Evolutionary conservation across 148 eudicot genomes (phyloP).

Genomic region (Amaranthus cruentus): DNA sequence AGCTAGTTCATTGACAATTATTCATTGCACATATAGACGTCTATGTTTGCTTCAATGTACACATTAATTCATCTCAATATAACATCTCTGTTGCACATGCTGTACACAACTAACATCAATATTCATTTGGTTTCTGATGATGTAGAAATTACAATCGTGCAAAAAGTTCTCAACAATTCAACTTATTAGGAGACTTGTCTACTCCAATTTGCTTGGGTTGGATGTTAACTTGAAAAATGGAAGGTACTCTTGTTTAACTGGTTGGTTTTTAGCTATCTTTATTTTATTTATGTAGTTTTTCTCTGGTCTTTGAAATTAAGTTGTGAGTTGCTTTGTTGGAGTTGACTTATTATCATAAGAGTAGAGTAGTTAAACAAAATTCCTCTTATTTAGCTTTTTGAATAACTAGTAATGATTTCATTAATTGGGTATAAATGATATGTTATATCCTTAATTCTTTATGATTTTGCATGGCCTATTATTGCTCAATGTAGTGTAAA

Average conservation of each 20-base stretch:
- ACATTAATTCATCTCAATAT: neutral
- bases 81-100: neutral
- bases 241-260: slow-evolving; percentile 39
- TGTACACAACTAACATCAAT: neutral
- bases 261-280: neutral
- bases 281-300: neutral
- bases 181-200: slow-evolving; percentile 62
- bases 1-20: slow-evolving; percentile 6
- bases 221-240: slow-evolving; percentile 78
- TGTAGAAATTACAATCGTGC: slow-evolving; percentile 66
- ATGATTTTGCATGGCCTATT: slow-evolving; percentile 9
- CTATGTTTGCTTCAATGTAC: slow-evolving; percentile 4
- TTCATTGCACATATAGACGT: neutral
- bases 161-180: slow-evolving; percentile 74
- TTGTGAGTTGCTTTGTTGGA: slow-evolving; percentile 68
- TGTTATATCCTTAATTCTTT: neutral
- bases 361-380: neutral
- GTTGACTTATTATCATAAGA: slow-evolving; percentile 36
- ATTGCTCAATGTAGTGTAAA: slow-evolving; percentile 53
- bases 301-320: neutral
- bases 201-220: slow-evolving; percentile 80
- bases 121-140: slow-evolving; percentile 12
- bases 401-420: neutral
- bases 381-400: neutral
- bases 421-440: neutral